Percentiles rank a stretch among this genome's conserved stretches.
Conservation (phyloP, 768 basidiomycete species). For the Fomitopsis serialis region DNA sequence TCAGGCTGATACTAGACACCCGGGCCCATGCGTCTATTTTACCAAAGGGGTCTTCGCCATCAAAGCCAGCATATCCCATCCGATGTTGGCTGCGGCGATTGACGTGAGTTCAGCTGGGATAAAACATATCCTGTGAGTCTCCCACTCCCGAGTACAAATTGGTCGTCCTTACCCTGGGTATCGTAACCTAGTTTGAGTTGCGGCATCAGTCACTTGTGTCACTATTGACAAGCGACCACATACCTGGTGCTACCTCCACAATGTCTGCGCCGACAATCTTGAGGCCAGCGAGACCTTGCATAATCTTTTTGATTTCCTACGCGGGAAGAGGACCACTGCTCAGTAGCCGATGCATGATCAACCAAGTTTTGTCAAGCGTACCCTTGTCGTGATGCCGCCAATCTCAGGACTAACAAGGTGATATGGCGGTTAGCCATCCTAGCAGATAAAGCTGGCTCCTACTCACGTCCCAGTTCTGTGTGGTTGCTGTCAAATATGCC, state of each 20-base stretch:
- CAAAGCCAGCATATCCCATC: constrained; percentile 24
- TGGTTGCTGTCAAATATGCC: not conserved
- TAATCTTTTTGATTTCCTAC: constrained; percentile 30
- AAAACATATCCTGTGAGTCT: not conserved
- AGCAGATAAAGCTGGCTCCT: too few relatives aligned
- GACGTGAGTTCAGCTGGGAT: constrained; percentile 26
- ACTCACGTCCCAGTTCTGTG: constrained; percentile 21
- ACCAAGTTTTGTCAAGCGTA: constrained; percentile 1
- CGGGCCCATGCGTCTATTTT: not conserved
- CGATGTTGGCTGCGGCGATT: constrained; percentile 28
- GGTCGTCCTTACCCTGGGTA: constrained; percentile 13
- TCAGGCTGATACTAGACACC: too few relatives aligned
- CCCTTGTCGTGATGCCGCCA: constrained; percentile 27
- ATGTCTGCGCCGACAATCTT: constrained; percentile 33
- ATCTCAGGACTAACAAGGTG: constrained; percentile 21
- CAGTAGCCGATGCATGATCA: not conserved
- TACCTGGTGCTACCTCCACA: constrained; percentile 1
- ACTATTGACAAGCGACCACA: not conserved
- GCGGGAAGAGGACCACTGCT: too few relatives aligned
- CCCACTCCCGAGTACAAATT: not conserved
- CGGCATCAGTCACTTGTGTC: too few relatives aligned
- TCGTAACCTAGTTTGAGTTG: constrained; percentile 12
- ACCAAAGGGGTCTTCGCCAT: constrained; percentile 27
- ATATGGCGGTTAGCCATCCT: too few relatives aligned
- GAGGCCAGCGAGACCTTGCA: constrained; percentile 28